Base-by-base conservation (phyloP, 768 basidiomycete genomes). In the Pulveroboletus sp. region DNA sequence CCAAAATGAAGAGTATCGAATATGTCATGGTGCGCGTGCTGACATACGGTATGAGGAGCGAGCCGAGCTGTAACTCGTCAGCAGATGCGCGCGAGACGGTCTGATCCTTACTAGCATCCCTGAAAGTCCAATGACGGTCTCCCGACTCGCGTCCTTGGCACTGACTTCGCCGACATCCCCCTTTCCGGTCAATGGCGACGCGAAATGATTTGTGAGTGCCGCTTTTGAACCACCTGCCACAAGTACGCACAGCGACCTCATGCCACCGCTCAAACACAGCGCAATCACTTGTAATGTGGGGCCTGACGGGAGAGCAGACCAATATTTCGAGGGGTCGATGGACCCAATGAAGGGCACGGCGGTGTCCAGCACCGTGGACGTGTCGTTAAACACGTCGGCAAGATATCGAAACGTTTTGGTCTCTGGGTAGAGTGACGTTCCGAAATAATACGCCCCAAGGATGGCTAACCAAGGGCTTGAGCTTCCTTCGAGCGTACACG, bases 381-480 rank as follows among this genome's bases (percentile, higher is more conserved):
- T 65, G 52, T 86, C 84, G 51, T 85, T 86, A 52, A 83, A 68
- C 12, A 85, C 70, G 56, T 87, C 85, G 0, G 83, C 85, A 24
- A 84, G 71, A 43, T 85, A 71, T 12, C 85, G 78, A 55, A 83
- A 87, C 0, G 73, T 80, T 63, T 86, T 88, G 1, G 83, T 82
- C 67, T 88, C 85, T 5, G 85, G 82, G 30, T 75, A 80, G 4
- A 87, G 74, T 0, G 78, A 80, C 0, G 84, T 80, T 2, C 85
- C 84, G 17, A 86, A 67, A 37, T 74, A 70, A 59, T 83, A 83
- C 1, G 80, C 85, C 4, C 73, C 78, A 7, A 79, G 54, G 39
- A 88, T 85, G 8, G 85, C 85, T 86, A 31, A 52, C 7, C 43
- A 35, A 27, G n/a, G 27, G 18, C 4, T 35, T 53, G 7, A 52